Base-by-base conservation (phyloP, 225 moss, liverwort and hornwort genomes). In the Sphagnum contortum region DNA sequence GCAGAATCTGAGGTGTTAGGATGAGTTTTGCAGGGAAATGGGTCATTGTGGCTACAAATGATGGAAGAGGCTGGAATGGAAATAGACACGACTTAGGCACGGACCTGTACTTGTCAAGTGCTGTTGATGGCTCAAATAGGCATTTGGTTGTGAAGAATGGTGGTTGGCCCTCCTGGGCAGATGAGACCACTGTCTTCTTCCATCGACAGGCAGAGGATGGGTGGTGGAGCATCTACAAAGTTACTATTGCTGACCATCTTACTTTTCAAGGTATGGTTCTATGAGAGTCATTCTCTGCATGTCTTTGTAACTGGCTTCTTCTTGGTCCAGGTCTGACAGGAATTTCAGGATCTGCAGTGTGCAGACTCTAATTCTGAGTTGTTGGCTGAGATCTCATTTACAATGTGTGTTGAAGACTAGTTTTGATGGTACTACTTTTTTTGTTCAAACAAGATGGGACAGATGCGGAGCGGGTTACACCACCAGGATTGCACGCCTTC, bases 161-260 rank as follows among this genome's bases (percentile, higher is more conserved):
- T 6, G 82, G 82, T 4, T 83, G 82, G 82, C 79, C 82, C 6
- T 66, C 78, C 9, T 83, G 82, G 82, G 61, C 67, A 5, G 70
- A 83, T 61, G 82, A 83, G 50, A 59, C 12, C 29, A 79, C 73
- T 5, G 64, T 79, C 47, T 83, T 66, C 62, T 83, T 79, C 70
- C 82, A 83, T 11, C 70, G 82, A 3, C 44, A 48, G 5, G 78
- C 75, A 9, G 65, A 73, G n/a, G 82, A 83, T 70, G 82, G 82
- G 68, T 83, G 82, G 82, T 83, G 79, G 82, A 83, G 82, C 53
- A 72, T 83, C 57, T 83, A 64, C 61, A 63, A 55, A 55, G 47
- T 76, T 9, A 49, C 64, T 48, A 49, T 78, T 48, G 68, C 79
- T 2, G 64, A 59, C 60, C 14, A 51, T 11, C 9, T 10, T 5